Evolutionary conservation across 805 yeast genomes (phyloP), one percentile per base, ranked within the genome.

Genomic region (Candida parachauliodes): DNA sequence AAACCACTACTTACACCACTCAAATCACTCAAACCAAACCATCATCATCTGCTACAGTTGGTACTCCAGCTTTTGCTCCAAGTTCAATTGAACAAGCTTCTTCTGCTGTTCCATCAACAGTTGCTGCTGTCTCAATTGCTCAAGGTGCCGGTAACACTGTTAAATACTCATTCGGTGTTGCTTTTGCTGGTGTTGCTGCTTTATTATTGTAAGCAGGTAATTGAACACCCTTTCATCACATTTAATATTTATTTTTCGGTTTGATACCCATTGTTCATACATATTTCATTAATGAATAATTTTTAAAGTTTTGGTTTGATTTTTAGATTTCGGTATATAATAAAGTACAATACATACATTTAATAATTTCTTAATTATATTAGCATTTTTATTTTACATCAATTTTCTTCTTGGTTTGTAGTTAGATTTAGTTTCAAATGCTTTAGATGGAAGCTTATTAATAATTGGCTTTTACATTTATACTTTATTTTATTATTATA

Each of bases 41-140:
- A 39, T 49, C 48, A 31, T 40, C 46, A n/a, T 48, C 55, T 38
- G 48, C 63, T 31, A 42, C 45, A 32, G 50, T 59, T 27, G 39
- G n/a, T 22, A 15, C 15, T 12, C n/a, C 26, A 20, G 7, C 34
- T 4, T n/a, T 17, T 21, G 14, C 15, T n/a, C 23, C 26, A 12
- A 9, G 24, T 31, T 15, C 34, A 20, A 6, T 20, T 31, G 34
- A 20, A 20, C 34, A 31, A 31, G 18, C 26, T 20, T 31, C 34
- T 21, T n/a, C 23, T 9, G 6, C 28, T 9, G 21, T 31, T 12
- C 20, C 29, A 24, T 25, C 28, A 34, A 19, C 37, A 26, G 4
- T 15, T 4, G 32, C 38, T 28, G 25, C 32, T 28, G 24, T 34
- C 22, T 27, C 38, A 24, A 18, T 26, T 14, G 29, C 30, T 15